These are phyloP conservation scores for Phytophthora uliginosa DNA, from an alignment of 352 stramenopile species.

Conservation along the genomic window DNA sequence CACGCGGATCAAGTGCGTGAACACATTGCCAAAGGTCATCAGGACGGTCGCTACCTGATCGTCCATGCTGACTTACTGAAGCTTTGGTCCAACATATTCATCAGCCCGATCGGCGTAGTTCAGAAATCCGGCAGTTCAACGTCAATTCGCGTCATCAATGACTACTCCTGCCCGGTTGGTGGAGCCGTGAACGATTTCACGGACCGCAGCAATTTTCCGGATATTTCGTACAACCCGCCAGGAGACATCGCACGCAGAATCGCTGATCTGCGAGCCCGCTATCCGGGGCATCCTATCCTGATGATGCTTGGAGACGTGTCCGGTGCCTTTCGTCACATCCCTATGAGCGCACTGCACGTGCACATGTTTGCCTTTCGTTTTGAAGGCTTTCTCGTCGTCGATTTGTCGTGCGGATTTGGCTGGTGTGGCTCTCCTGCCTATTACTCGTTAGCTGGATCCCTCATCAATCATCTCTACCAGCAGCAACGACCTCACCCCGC, in stretches of 20 bases:
- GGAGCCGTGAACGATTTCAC: conserved; percentile 13
- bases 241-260: too few relatives aligned
- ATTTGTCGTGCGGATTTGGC: neutral
- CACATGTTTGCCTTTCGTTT: neutral
- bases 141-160: conserved; percentile 5
- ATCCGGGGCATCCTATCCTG: neutral
- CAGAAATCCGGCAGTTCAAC: too few relatives aligned
- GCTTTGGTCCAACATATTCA: neutral
- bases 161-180: neutral
- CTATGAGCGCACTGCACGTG: neutral
- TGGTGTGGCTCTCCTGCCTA: neutral
- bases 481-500: neutral
- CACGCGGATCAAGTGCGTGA: neutral
- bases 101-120: neutral
- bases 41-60: conserved; percentile 5
- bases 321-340: neutral
- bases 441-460: neutral
- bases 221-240: neutral
- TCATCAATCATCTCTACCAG: neutral
- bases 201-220: neutral
- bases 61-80: conserved; percentile 1
- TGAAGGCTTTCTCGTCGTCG: neutral
- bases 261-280: too few relatives aligned
- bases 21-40: conserved; percentile 7
- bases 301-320: neutral